These are phyloP conservation scores for Hypoxylon lenormandii DNA, from an alignment of 495 filamentous ascomycete species.

Conservation along the genomic window DNA sequence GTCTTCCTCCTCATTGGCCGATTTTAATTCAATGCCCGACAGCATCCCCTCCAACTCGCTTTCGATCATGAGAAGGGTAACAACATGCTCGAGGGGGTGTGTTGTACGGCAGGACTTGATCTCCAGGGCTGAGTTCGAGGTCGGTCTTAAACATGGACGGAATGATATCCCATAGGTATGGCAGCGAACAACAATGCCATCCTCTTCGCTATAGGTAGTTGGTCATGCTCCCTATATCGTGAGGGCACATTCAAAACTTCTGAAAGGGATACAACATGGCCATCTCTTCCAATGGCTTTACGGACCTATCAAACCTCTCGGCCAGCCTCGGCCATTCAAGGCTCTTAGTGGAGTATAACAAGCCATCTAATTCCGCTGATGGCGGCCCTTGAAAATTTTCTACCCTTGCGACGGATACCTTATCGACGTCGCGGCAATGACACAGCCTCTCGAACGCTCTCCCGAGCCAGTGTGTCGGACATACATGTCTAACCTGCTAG, in stretches of 20 bases:
- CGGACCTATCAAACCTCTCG: slow-evolving; percentile 24
- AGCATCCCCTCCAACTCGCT: slow-evolving; percentile 16
- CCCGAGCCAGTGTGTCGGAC: not conserved
- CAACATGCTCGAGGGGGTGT: slow-evolving; percentile 21
- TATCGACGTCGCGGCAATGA: slow-evolving; percentile 31
- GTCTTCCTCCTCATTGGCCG: slow-evolving; percentile 22
- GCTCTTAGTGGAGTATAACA: slow-evolving; percentile 37
- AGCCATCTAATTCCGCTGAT: slow-evolving; percentile 24
- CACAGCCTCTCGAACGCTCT: slow-evolving; percentile 15
- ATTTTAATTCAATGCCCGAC: slow-evolving; percentile 23
- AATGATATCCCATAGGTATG: slow-evolving; percentile 32
- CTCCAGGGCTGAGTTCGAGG: slow-evolving; percentile 39
- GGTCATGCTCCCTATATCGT: not conserved
- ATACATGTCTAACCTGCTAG: slow-evolving; percentile 22
- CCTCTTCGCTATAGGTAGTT: slow-evolving; percentile 10
- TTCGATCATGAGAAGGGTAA: slow-evolving; percentile 23
- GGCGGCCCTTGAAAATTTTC: slow-evolving; percentile 42
- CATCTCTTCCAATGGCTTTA: slow-evolving; percentile 12
- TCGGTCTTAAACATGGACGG: slow-evolving; percentile 32
- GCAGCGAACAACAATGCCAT: slow-evolving; percentile 7
- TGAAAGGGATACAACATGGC: slow-evolving; percentile 18
- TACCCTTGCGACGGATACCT: slow-evolving; percentile 38
- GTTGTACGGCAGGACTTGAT: slow-evolving; percentile 40
- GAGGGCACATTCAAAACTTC: not conserved
- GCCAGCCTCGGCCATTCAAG: slow-evolving; percentile 44